Base-by-base conservation (phyloP, 495 filamentous ascomycete species). In the Penicillium coprophilum region DNA sequence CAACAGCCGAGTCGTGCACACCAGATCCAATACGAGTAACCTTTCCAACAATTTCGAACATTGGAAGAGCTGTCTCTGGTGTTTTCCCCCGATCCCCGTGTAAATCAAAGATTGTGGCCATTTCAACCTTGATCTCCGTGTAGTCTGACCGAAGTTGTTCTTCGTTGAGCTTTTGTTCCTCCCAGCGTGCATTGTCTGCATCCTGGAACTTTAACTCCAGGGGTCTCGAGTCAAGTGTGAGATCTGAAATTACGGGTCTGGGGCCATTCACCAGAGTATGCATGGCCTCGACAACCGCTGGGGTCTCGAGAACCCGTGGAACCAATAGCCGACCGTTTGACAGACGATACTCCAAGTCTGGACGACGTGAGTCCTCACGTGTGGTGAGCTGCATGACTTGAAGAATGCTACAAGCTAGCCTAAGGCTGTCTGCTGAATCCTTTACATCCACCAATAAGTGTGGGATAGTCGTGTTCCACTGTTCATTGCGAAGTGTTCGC, bases 401-500 rank as follows among this genome's bases (percentile, higher is more conserved):
- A 0, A 60, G 24, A 13, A 64, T 64, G 0, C 58, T 50, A 30
- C 43, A 49, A 1, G 64, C 63, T 2, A 64, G 11, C 1, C 52
- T 47, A 12, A 56, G 32, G n/a, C 50, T n/a, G 9, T 56, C 52
- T 20, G 57, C 28, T 12, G 57, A 12, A 17, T 61, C 60, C 2
- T 50, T 27, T 11, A 30, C 30, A 43, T 58, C 58, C 0, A 62
- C 48, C 8, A 54, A 52, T 1, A 69, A 23, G 4, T 69, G 63
- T 2, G 57, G 54, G 13, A 69, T 54, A 1, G 39, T 55, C 4
- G 59, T 48, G 28, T 54, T 59, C 30, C 50, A 62, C 6, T 61
- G 39, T 44, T 69, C 66, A 23, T 64, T 64, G 20, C 66, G 61
- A 0, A 69, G 48, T 7, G 66, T 67, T 36, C 66, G 61, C 48